phyloP scores from a whole-genome alignment of 108 stramenopile species.

The Nitzschia sp. region DNA sequence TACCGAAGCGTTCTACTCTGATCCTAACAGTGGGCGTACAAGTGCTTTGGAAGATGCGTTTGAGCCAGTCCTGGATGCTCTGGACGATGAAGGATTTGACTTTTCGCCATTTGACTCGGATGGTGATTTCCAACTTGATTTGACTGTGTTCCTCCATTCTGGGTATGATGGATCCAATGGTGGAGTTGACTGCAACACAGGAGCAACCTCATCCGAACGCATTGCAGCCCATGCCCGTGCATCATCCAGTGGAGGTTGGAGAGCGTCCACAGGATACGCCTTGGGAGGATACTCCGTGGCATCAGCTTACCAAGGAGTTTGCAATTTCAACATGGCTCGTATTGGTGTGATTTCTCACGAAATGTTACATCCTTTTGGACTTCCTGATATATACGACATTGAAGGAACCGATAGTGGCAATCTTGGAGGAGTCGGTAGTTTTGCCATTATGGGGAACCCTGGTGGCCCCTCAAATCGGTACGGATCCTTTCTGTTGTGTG shows the following conservation, averaged over 20 bases:
- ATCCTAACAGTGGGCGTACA: slow-evolving; percentile 19
- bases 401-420: neutral
- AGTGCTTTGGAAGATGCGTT: slow-evolving; percentile 14
- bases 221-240: neutral
- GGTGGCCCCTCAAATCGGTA: slow-evolving; percentile 11
- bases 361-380: slow-evolving; percentile 38
- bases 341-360: slow-evolving; percentile 50
- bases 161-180: slow-evolving; percentile 73
- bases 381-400: slow-evolving; percentile 46
- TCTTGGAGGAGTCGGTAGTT: slow-evolving; percentile 23
- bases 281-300: slow-evolving; percentile 46
- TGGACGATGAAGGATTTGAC: slow-evolving; percentile 20
- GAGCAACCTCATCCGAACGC: neutral
- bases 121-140: slow-evolving; percentile 50
- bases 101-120: slow-evolving; percentile 33
- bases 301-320: slow-evolving; percentile 29
- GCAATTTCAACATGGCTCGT: slow-evolving; percentile 21
- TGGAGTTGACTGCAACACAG: slow-evolving; percentile 43
- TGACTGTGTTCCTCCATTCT: slow-evolving; percentile 57
- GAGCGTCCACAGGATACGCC: slow-evolving; percentile 19
- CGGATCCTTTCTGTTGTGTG: no score
- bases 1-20: slow-evolving; percentile 17
- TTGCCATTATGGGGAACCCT: slow-evolving; percentile 19
- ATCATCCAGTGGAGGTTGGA: neutral
- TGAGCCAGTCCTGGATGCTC: slow-evolving; percentile 8